Percentiles rank a stretch among this genome's conserved stretches.
phyloP scores from a whole-genome alignment of 2,329 filamentous ascomycete genomes.

The Phaeomoniella chlamydospora region DNA sequence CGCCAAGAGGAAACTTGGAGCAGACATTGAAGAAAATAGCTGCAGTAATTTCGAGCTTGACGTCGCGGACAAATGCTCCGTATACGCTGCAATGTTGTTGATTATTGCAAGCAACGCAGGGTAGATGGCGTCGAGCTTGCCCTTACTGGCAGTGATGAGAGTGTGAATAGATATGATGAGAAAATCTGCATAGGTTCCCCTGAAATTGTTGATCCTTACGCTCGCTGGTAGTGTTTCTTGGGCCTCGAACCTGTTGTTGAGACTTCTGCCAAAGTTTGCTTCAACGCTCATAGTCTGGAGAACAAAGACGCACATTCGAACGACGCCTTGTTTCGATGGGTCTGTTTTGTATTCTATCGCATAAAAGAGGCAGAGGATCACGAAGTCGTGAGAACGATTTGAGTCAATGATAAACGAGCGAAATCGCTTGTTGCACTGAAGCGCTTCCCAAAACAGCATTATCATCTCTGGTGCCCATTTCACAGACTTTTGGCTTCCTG shows the following conservation, averaged over 20 bases:
- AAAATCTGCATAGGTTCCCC: constrained; percentile 85
- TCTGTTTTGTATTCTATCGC: constrained; percentile 81
- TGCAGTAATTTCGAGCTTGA: constrained; percentile 75
- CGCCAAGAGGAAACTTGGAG: constrained; percentile 77
- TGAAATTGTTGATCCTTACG: constrained; percentile 72
- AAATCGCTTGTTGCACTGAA: constrained; percentile 96
- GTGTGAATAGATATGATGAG: constrained; percentile 89
- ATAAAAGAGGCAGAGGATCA: constrained; percentile 82
- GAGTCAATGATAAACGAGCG: constrained; percentile 95
- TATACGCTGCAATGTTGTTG: constrained; percentile 79
- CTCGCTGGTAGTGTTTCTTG: constrained; percentile 74
- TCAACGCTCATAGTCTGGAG: constrained; percentile 91
- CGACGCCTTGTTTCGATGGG: constrained; percentile 74
- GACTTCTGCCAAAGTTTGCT: constrained; percentile 71
- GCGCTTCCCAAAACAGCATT: constrained; percentile 92
- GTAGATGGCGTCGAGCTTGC: constrained; percentile 80
- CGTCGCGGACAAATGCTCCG: constrained; percentile 59
- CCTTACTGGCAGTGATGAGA: constrained; percentile 81
- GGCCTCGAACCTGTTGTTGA: constrained; percentile 78
- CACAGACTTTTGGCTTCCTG: constrained; percentile 63
- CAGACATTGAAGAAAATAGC: constrained; percentile 82
- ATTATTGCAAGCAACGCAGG: constrained; percentile 83
- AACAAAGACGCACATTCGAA: constrained; percentile 95
- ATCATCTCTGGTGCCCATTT: constrained; percentile 92
- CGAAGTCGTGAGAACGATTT: constrained; percentile 80